phyloP scores from a whole-genome alignment of 306 rosid genomes.

The Cucumis melo region DNA sequence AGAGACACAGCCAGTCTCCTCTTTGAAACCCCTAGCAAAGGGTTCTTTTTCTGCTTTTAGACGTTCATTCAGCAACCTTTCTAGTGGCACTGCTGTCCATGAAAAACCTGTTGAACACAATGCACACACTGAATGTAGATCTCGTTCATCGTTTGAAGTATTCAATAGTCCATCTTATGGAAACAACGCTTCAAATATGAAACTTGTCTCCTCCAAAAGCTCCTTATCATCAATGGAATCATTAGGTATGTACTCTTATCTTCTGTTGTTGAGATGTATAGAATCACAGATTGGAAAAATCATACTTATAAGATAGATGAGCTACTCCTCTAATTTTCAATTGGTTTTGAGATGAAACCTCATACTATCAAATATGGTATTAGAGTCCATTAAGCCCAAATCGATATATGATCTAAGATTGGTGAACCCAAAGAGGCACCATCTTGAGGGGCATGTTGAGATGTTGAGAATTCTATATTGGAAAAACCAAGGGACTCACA shows the following conservation, averaged over 20 bases:
- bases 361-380: too few species aligned
- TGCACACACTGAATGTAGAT: conserved; percentile 15
- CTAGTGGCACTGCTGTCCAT: conserved; percentile 5
- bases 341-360: too few species aligned
- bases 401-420: too few species aligned
- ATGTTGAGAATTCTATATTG: too few species aligned
- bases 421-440: too few species aligned
- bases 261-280: neutral
- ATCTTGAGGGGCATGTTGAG: too few species aligned
- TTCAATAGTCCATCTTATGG: conserved; percentile 10
- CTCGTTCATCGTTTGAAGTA: conserved; percentile 11
- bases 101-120: conserved; percentile 12
- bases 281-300: too few species aligned
- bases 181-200: conserved; percentile 10
- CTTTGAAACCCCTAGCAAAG: conserved; percentile 8
- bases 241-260: conserved; percentile 33
- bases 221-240: conserved; percentile 18
- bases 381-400: too few species aligned
- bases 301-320: too few species aligned
- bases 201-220: conserved; percentile 20
- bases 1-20: conserved; percentile 10
- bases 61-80: conserved; percentile 15
- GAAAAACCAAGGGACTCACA: too few species aligned
- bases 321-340: too few species aligned
- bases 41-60: conserved; percentile 17